Percentiles rank a stretch among this genome's conserved stretches.
Conservation (phyloP, 306 rosid genomes). For the Quillaja saponaria region DNA sequence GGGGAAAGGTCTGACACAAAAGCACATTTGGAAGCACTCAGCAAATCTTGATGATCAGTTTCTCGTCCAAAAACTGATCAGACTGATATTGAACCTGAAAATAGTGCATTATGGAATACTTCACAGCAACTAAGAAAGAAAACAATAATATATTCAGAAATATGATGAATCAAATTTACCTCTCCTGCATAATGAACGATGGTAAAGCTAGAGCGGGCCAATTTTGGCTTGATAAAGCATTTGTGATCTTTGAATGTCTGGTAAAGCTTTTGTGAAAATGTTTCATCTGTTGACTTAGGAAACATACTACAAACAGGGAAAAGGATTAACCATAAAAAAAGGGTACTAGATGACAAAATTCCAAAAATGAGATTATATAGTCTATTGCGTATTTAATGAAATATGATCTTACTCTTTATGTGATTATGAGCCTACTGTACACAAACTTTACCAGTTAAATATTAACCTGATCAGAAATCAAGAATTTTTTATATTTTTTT, state of each 20-base stretch:
- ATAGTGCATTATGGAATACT: conserved; percentile 29
- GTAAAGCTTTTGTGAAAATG: conserved; percentile 83
- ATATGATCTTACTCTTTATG: too few relatives aligned
- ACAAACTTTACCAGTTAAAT: too few relatives aligned
- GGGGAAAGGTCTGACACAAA: conserved; percentile 82
- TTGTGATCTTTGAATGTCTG: conserved; percentile 82
- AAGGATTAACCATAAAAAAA: conserved; percentile 13
- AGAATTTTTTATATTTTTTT: too few relatives aligned
- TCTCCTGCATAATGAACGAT: conserved; percentile 92
- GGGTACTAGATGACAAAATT: conserved; percentile 2
- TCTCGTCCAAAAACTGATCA: conserved; percentile 82
- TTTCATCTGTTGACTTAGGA: conserved; percentile 91
- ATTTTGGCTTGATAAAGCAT: conserved; percentile 91
- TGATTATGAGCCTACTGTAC: too few relatives aligned
- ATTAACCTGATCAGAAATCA: too few relatives aligned
- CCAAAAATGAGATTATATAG: too few relatives aligned
- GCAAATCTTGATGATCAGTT: conserved; percentile 93
- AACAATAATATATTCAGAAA: conserved; percentile 22
- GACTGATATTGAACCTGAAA: conserved; percentile 91
- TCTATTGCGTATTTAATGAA: too few relatives aligned
- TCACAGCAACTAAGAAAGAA: conserved; percentile 12
- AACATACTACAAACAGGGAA: conserved; percentile 67
- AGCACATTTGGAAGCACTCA: conserved; percentile 76
- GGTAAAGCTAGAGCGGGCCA: conserved; percentile 80
- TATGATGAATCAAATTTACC: conserved; percentile 50